Percentiles rank a stretch among this genome's conserved stretches.
Evolutionary conservation across 495 filamentous ascomycete species (phyloP).

Genomic region (Pyrenopolyporus hunteri): DNA sequence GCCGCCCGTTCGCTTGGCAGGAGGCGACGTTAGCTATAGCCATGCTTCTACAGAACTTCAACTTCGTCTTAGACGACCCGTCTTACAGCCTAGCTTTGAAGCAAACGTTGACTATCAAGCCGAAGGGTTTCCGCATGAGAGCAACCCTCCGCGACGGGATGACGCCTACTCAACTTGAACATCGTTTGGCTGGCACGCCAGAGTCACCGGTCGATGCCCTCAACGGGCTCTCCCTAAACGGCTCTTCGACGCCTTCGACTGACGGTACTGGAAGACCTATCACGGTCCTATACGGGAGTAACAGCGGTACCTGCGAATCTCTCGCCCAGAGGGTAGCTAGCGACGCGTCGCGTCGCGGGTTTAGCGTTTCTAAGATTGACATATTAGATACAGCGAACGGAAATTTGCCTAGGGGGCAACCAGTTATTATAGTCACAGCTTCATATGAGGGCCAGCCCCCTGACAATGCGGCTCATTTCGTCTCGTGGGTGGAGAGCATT

Average conservation of each 20-base stretch:
- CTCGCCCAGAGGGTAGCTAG: conserved; percentile 68
- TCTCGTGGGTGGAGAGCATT: conserved; percentile 65
- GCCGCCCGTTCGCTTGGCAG: conserved; percentile 69
- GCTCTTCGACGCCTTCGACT: conserved; percentile 15
- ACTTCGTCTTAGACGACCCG: conserved; percentile 62
- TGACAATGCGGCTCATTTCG: conserved; percentile 74
- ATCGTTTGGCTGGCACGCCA: conserved; percentile 47
- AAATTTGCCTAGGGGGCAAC: conserved; percentile 64
- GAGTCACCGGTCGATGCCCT: conserved; percentile 6
- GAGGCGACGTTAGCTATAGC: conserved; percentile 60
- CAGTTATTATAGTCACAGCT: conserved; percentile 70
- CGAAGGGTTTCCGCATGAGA: conserved; percentile 72
- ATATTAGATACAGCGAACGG: conserved; percentile 66
- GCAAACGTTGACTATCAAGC: conserved; percentile 78
- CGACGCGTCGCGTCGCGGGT: conserved; percentile 64
- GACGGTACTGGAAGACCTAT: conserved; percentile 49
- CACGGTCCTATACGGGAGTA: conserved; percentile 74
- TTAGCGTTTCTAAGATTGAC: conserved; percentile 58
- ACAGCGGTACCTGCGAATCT: conserved; percentile 76
- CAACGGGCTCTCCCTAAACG: conserved; percentile 2
- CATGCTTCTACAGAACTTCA: conserved; percentile 67
- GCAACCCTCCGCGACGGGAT: conserved; percentile 65
- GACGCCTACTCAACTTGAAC: conserved; percentile 63
- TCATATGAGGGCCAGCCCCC: conserved; percentile 79
- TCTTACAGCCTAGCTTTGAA: conserved; percentile 69